Evolutionary conservation across 345 rosid genomes (phyloP), one percentile per base, ranked within the genome.

Genomic region (Eutrema japonicum): DNA sequence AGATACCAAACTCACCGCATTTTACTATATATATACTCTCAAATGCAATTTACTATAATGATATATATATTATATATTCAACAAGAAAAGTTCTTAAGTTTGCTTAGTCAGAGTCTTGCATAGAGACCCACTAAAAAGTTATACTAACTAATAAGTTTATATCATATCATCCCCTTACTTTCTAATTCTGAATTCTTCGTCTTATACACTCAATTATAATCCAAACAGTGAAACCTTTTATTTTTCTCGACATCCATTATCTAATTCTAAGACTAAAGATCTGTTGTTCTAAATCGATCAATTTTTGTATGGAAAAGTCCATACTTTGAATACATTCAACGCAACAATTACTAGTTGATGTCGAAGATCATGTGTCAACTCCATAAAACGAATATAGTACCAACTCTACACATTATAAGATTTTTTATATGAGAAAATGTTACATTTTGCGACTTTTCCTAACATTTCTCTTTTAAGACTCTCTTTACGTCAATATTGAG

Each of bases 341-440:
- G 55, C 42, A 64, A 45, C 10, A 33, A 9, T 1, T 16, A 47
- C 16, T 33, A 33, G 11, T 16, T 64, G 1, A 46, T 6, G 58
- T 49, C 58, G 22, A 49, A 66, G 47, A 36, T 22, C 4, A 51
- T 5, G 70, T 49, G 70, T 37, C 70, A 49, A 66, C 58, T 26
- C 68, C 33, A 65, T 8, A 36, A 18, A 66, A 66, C 59, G 59
- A 51, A 51, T 51, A 50, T 66, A 12, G 26, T 66, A 22, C 58
- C 70, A 49, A 49, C 57, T 49, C 70, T 35, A 33, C 29, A 9
- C 10, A 3, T 10, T 10, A 40, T 2, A 40, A 40, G 42, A 9
- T 11, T 3, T 1, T 37, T 26, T 12, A 12, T 22, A 38, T 7
- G 32, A 27, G 2, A 32, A 43, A 61, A 43, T 8, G 35, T 42